Evolutionary conservation across 495 filamentous ascomycete genomes (phyloP), one percentile per base, ranked within the genome.

Genomic region (Aspergillus funiculosus): DNA sequence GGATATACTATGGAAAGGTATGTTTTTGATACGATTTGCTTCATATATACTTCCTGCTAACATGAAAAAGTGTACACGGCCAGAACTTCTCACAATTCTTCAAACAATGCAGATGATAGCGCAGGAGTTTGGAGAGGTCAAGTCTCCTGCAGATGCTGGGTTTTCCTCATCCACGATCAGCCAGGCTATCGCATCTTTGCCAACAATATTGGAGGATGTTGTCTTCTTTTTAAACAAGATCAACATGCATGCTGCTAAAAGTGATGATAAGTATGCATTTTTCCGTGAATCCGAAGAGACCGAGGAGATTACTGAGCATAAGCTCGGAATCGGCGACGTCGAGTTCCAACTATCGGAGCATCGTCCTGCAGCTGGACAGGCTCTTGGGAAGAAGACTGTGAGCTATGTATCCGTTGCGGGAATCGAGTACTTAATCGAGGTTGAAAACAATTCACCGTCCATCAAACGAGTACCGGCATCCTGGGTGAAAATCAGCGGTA

Each of bases 361-460:
- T 63, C 84, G 83, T 45, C 58, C 74, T 17, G 78, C 74, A 10
- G 87, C 86, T 11, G 86, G 81, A 6, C 71, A 76, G 27, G 86
- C 81, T 37, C 57, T 94, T 2, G 73, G 76, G 39, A 86, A 81
- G 57, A 85, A 79, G 53, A 77, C 73, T 13, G 78, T 91, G 2
- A 72, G 76, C 1, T 97, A 95, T 56, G 77, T 81, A 8, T 88
- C 85, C 1, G 85, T 90, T 2, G 74, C 87, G 9, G 89, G 88
- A 1, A 92, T 99, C 41, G 92, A 99, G 56, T 97, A 90, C 60
- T 79, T 97, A 5, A 83, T 97, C 58, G 94, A 96, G 61, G 80
- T 99, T 11, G 75, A 85, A 40, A 96, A 95, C 60, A 76, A 60
- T 8, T 75, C 73, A 14, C 53, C 75, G 0, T 75, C 85, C 32